Base-by-base conservation (phyloP, 768 basidiomycete genomes). In the Collybia nuda region DNA sequence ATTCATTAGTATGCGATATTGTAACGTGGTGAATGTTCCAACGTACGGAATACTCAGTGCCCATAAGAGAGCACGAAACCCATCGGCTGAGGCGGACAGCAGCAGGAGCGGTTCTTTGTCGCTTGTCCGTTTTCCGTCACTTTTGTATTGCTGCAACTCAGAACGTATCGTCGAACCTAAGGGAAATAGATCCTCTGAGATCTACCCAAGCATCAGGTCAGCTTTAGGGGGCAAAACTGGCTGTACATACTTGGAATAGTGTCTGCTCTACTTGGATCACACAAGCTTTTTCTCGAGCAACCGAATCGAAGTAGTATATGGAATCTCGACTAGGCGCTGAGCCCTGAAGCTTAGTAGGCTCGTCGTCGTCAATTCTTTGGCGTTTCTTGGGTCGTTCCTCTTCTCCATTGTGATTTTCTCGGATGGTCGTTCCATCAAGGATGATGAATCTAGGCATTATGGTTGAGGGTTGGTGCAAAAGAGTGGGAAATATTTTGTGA, bases 31-130 rank as follows among this genome's bases (percentile, higher is more conserved):
- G 32, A 42, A 9, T 29, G 18, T 5, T 17, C 17, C 8, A 48
- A 73, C 79, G 61, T 66, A 84, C 81, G 73, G 59, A 0, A 77
- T 73, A 56, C 81, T 76, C 40, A 80, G 58, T 2, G 75, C 72
- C 78, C 80, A 82, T 29, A 82, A 62, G 35, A 84, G 68, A 3
- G 77, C 78, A 9, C 76, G 68, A 54, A 77, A 79, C 46, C 80
- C 77, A 43, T 74, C 72, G 26, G 70, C 68, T 8, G 72, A 71
- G 29, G 75, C 68, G 5, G 70, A 69, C 37, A 70, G 67, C 28
- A 80, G 67, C n/a, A 63, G 59, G 29, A 80, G 68, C 2, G 79
- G 80, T n/a, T 72, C 69, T 15, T 55, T 51, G 42, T 64, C 56
- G 9, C 53, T 61, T 22, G 58, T 62, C 12, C 51, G 32, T 14